Base-by-base conservation (phyloP, 345 rosid genomes). In the Hibiscus tridactylites region DNA sequence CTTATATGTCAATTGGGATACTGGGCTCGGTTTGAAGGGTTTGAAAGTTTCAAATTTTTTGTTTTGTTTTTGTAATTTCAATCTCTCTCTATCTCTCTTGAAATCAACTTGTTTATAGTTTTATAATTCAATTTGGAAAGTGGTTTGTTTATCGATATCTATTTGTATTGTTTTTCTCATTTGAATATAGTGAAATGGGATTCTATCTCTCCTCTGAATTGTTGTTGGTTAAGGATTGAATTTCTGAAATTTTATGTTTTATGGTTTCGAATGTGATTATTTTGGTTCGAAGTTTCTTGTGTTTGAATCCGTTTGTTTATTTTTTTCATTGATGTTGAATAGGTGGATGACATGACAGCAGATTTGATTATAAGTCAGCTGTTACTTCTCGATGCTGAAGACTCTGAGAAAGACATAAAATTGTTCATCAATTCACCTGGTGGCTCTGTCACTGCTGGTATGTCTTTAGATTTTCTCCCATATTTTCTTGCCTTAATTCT, bases 391-490 rank as follows among this genome's bases (percentile, higher is more conserved):
- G 98, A 94, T 73, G 95, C 93, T 17, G 91, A 94, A 71, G 97
- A 94, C 67, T 80, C 93, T 0, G 81, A 78, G 68, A 85, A 88
- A 81, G 98, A 91, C 68, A 94, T 94, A 67, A 90, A 73, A 4
- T 69, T 94, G 74, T 90, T 94, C 62, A 94, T 91, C 75, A 90
- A 94, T 79, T 90, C 97, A 29, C 95, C 98, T 0, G 98, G 98
- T 80, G 98, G 98, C 71, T 88, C 97, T 26, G 87, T 90, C 21
- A 90, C 93, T 61, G 95, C 96, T 26, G 98, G 98, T 94, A 84
- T 31, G 71, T 59, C 5, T 61, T 15, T 21, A 42, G 3, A 35
- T 9, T 42, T 21, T 21, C 0, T 59, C 13, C 31, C 21, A 44
- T 42, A 59, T 53, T 33, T 0, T 70, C 33, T 70, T 33, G 21